Evolutionary conservation across 441 rosid genomes (phyloP), one percentile per base, ranked within the genome.

Genomic region (Daphne laureola): DNA sequence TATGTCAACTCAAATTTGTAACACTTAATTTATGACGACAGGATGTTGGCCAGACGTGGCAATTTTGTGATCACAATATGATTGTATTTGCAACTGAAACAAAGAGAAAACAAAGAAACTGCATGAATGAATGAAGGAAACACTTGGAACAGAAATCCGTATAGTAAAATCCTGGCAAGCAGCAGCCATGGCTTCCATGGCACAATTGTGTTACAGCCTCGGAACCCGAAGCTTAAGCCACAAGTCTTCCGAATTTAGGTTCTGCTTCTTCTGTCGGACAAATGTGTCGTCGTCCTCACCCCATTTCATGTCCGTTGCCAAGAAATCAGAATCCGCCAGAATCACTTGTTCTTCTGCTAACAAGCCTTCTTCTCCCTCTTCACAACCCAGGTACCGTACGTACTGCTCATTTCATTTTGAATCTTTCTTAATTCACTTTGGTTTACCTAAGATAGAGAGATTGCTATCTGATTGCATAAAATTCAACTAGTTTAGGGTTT

Each of bases 351-450:
- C 72, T 48, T 83, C 84, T 35, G 57, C 83, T 17, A 74, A 81
- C 54, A 77, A 75, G 52, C 79, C 90, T 16, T 74, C 86, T 48
- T 56, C 85, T 42, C 57, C 86, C 17, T 61, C 82, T 44, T 31
- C 38, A 31, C 81, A 86, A 46, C 58, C 69, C 45, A 86, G 88
- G 90, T 79, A n/a, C n/a, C n/a, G n/a, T n/a, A n/a, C n/a, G n/a
- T n/a, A 66, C 16, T 31, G 17, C 42, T 17, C 45, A 0, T 41
- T 59, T 27, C 18, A 8, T 4, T 13, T 53, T 21, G 17, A 14
- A 26, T 56, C 21, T 46, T 47, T 5, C 4, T 12, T 23, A 8
- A 38, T 27, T 21, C 25, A 4, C 25, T 2, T 21, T 21, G 25
- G n/a, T n/a, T n/a, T n/a, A n/a, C n/a, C n/a, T n/a, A n/a, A n/a